These are phyloP conservation scores for Xylaria palmicola DNA, from an alignment of 495 filamentous ascomycete species.

Conservation along the genomic window DNA sequence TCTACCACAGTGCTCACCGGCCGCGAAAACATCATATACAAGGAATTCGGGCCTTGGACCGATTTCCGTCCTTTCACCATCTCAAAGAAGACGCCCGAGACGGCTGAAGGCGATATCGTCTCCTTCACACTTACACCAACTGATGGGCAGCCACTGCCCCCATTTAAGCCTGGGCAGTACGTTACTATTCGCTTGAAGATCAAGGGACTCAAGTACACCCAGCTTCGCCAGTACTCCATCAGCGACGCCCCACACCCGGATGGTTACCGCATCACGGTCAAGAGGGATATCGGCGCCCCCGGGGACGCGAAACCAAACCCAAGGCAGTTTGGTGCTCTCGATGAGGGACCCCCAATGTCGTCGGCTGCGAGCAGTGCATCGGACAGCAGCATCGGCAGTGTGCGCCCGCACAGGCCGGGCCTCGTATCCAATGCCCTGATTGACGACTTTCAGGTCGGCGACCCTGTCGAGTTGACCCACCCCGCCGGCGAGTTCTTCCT, in stretches of 20 bases:
- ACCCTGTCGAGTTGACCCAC: constrained; percentile 63
- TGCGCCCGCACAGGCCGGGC: constrained; percentile 43
- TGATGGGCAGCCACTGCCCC: constrained; percentile 59
- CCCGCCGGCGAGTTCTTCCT: constrained; percentile 70
- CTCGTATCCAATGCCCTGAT: constrained; percentile 71
- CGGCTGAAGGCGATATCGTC: constrained; percentile 50
- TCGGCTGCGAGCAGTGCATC: constrained; percentile 32
- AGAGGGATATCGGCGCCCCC: constrained; percentile 54
- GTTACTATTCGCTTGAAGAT: constrained; percentile 60
- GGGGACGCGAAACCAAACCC: constrained; percentile 22
- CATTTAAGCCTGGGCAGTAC: constrained; percentile 68
- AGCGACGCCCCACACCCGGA: constrained; percentile 57
- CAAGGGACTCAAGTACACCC: constrained; percentile 55
- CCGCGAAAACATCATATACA: constrained; percentile 60
- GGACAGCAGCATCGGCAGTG: constrained; percentile 32
- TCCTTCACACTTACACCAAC: constrained; percentile 66
- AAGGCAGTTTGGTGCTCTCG: constrained; percentile 24
- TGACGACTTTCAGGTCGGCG: constrained; percentile 57
- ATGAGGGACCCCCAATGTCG: constrained; percentile 26
- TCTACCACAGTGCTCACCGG: constrained; percentile 53
- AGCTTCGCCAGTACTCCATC: constrained; percentile 71
- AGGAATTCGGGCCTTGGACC: constrained; percentile 55
- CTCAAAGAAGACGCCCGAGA: constrained; percentile 57
- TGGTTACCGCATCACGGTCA: constrained; percentile 70
- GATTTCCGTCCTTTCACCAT: constrained; percentile 69